phyloP scores from a whole-genome alignment of 352 stramenopile genomes.

The Pythium sukuiense region DNA sequence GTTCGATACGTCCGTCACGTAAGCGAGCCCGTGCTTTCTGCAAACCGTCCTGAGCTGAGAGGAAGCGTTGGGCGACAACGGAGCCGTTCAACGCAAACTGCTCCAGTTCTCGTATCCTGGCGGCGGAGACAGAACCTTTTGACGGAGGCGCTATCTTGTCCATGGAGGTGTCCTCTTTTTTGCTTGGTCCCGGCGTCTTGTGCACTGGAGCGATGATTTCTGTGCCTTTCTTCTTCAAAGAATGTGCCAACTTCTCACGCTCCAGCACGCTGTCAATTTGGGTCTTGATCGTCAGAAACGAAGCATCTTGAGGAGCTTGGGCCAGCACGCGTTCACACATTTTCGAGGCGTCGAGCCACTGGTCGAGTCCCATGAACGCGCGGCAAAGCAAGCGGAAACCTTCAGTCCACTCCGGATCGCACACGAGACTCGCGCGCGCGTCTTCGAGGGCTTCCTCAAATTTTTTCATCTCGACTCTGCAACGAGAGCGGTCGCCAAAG shows the following conservation, averaged over 20 bases:
- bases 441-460: neutral
- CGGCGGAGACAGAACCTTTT: neutral
- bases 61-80: neutral
- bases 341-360: neutral
- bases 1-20: neutral
- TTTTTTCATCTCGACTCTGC: neutral
- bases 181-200: neutral
- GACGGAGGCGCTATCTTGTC: neutral
- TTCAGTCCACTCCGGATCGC: neutral
- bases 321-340: neutral
- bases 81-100: neutral
- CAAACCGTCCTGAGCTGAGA: neutral
- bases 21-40: neutral
- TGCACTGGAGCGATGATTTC: neutral
- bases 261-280: neutral
- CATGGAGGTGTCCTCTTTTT: no score
- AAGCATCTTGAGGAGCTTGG: neutral
- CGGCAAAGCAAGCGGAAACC: constrained; percentile 6
- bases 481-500: constrained; percentile 2
- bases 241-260: neutral
- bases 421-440: neutral
- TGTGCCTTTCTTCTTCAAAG: neutral
- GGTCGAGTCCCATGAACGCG: constrained; percentile 6
- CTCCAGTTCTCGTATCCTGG: neutral
- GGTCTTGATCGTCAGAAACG: neutral